Percentiles rank a stretch among this genome's conserved stretches.
Evolutionary conservation across 768 basidiomycete species (phyloP).

Genomic region (Agrocybe praecox): DNA sequence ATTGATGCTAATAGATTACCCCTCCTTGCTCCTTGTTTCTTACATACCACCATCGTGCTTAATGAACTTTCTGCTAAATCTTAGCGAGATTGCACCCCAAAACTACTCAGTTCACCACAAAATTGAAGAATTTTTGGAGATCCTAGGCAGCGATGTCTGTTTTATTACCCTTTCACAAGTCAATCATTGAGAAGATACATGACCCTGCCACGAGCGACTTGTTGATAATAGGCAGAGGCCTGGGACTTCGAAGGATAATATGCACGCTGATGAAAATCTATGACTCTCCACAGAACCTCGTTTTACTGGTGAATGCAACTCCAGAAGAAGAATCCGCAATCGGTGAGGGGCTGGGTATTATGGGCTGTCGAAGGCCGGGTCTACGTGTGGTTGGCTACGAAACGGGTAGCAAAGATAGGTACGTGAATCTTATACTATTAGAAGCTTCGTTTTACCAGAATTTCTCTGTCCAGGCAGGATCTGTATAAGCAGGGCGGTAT

Average conservation of each 20-base stretch:
- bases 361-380: slow-evolving; percentile 89
- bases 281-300: slow-evolving; percentile 80
- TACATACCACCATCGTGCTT: too few relatives aligned
- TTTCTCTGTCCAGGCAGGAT: slow-evolving; percentile 56
- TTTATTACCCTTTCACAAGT: slow-evolving; percentile 67
- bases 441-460: not conserved
- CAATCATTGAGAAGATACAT: slow-evolving; percentile 68
- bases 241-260: slow-evolving; percentile 82
- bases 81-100: not conserved
- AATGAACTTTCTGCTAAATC: too few relatives aligned
- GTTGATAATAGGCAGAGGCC: slow-evolving; percentile 83
- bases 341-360: slow-evolving; percentile 88
- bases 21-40: too few relatives aligned
- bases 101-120: not conserved
- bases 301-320: slow-evolving; percentile 83
- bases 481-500: slow-evolving; percentile 89
- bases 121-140: too few relatives aligned
- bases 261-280: slow-evolving; percentile 93
- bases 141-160: slow-evolving; percentile 41
- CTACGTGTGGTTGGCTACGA: slow-evolving; percentile 84
- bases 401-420: slow-evolving; percentile 79
- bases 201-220: slow-evolving; percentile 77
- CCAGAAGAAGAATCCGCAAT: slow-evolving; percentile 90
- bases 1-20: too few relatives aligned
- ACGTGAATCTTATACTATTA: slow-evolving; percentile 18